Conservation (phyloP, 169 alveolate genomes). For the Besnoitia besnoiti region DNA sequence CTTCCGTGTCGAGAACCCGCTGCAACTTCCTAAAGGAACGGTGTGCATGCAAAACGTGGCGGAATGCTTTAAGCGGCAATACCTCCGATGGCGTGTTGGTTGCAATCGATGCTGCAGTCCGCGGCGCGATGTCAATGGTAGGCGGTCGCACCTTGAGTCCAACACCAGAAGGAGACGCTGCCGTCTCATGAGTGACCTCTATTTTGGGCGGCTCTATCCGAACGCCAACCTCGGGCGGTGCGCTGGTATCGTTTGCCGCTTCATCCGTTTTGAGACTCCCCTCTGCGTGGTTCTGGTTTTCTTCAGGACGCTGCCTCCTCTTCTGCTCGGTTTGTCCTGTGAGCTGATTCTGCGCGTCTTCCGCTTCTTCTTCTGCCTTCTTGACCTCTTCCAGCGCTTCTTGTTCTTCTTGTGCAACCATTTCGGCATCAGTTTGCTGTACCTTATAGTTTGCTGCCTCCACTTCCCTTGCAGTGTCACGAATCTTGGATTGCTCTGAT, state of each 20-base stretch:
- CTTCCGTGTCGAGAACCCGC: slow-evolving; percentile 42
- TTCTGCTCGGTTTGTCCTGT: background rate
- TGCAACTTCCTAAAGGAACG: background rate
- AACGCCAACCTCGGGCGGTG: background rate
- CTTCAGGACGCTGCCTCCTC: background rate
- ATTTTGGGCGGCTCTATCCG: background rate
- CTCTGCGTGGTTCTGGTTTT: no score
- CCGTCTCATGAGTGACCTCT: background rate
- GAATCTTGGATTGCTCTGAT: background rate
- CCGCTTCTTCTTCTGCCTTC: background rate
- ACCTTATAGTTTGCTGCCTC: background rate
- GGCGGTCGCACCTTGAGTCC: background rate
- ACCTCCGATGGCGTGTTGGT: slow-evolving; percentile 33
- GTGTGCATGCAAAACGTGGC: background rate
- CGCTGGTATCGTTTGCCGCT: background rate
- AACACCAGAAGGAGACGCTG: background rate
- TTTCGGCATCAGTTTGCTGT: background rate
- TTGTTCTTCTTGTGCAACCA: background rate
- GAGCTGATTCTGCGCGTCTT: background rate
- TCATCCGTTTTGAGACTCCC: background rate
- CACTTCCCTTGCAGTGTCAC: background rate
- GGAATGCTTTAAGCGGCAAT: background rate
- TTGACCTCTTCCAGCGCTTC: background rate
- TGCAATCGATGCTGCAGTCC: slow-evolving; percentile 36
- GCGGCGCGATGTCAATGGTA: background rate